Evolutionary conservation across 2,329 filamentous ascomycete genomes (phyloP).

Genomic region (Fusarium siculi): DNA sequence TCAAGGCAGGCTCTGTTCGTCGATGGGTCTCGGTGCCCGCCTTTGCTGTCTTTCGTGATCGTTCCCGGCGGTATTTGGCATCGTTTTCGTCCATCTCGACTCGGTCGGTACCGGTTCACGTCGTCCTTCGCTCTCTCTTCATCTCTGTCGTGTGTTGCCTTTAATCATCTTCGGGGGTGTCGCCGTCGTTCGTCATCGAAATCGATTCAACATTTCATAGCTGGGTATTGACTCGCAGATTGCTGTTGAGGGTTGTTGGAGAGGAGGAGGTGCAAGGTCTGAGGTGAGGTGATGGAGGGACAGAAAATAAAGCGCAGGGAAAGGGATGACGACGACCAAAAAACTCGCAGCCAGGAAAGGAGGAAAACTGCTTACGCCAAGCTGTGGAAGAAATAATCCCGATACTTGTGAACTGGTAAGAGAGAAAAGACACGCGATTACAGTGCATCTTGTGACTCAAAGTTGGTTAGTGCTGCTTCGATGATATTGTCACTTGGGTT

Average conservation of each 20-base stretch:
- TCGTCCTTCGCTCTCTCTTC: not conserved
- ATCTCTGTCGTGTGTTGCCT: not conserved
- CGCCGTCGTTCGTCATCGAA: not conserved
- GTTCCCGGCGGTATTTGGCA: constrained; percentile 24
- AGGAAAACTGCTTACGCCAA: constrained; percentile 6
- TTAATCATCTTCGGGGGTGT: not conserved
- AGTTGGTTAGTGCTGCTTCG: not conserved
- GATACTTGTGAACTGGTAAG: not conserved
- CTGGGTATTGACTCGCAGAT: constrained; percentile 19
- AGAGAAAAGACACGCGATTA: not conserved
- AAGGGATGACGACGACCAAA: constrained; percentile 36
- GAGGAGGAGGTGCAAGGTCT: constrained; percentile 28
- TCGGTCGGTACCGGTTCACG: constrained; percentile 21
- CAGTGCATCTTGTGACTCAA: not conserved
- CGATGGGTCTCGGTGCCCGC: constrained; percentile 33
- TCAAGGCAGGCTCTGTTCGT: constrained; percentile 32
- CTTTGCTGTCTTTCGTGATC: constrained; percentile 32
- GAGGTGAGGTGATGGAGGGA: constrained; percentile 29
- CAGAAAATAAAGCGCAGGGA: constrained; percentile 39
- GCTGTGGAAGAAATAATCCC: not conserved
- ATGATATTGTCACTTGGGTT: not conserved
- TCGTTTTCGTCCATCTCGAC: constrained; percentile 36
- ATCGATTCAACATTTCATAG: not conserved
- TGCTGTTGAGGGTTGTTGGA: constrained; percentile 37
- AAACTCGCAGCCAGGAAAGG: not conserved